Percentiles rank a stretch among this genome's conserved stretches.
Evolutionary conservation across 2,329 filamentous ascomycete genomes (phyloP).

Genomic region (Cordyceps militaris): DNA sequence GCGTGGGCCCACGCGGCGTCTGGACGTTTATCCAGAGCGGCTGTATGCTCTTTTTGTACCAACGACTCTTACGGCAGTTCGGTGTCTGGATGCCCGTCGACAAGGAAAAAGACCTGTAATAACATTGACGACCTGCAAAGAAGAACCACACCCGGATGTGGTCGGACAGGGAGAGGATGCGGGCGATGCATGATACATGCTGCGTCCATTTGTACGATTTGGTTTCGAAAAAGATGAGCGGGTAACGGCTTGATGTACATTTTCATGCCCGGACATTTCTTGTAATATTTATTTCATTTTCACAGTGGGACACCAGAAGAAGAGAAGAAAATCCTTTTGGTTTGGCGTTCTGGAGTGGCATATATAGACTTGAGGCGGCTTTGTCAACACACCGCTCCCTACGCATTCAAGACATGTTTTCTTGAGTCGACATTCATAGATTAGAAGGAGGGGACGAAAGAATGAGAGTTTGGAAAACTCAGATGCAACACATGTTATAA

Average conservation of each 20-base stretch:
- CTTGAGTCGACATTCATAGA: slow-evolving; percentile 3
- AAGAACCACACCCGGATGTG: no score
- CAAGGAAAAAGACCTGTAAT: slow-evolving; percentile 18
- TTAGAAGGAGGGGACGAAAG: background rate
- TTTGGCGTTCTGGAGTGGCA: slow-evolving; percentile 9
- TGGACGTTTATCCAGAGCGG: slow-evolving; percentile 98
- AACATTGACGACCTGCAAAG: background rate
- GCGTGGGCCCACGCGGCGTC: slow-evolving; percentile 83
- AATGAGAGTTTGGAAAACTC: slow-evolving; percentile 1
- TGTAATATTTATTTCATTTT: slow-evolving; percentile 4
- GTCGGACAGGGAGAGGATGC: background rate
- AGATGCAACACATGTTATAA: background rate
- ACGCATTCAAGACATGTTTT: slow-evolving; percentile 4
- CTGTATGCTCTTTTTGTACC: slow-evolving; percentile 94
- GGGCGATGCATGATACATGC: background rate
- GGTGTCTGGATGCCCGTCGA: slow-evolving; percentile 41
- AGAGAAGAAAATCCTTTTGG: background rate
- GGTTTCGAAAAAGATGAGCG: background rate
- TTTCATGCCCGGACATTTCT: background rate
- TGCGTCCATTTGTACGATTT: slow-evolving; percentile 9
- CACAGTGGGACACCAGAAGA: background rate
- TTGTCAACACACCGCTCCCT: background rate
- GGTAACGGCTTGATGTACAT: slow-evolving; percentile 1
- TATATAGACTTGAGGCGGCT: slow-evolving; percentile 7
- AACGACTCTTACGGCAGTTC: slow-evolving; percentile 73